Conservation (phyloP, 2,329 filamentous ascomycete species). For the Fusarium pseudonygamai region DNA sequence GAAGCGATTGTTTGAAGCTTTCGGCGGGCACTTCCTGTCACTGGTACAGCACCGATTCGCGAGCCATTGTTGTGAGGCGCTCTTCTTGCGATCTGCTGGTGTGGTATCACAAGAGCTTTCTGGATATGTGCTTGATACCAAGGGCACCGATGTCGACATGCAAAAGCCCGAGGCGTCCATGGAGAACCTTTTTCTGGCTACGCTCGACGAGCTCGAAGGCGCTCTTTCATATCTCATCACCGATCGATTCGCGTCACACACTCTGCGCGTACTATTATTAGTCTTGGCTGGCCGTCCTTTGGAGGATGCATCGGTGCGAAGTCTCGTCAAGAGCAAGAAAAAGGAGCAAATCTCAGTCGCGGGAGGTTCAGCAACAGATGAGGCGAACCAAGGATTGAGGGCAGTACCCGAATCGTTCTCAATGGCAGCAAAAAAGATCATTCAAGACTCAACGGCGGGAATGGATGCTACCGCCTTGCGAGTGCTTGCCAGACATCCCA, state of each 20-base stretch:
- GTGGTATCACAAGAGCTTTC: constrained; percentile 78
- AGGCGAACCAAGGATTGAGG: constrained; percentile 55
- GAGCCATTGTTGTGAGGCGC: constrained; percentile 94
- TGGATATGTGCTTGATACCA: constrained; percentile 55
- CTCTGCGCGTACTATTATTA: constrained; percentile 84
- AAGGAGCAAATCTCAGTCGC: constrained; percentile 83
- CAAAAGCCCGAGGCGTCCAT: constrained; percentile 69
- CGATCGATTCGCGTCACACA: constrained; percentile 89
- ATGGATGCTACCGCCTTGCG: constrained; percentile 84
- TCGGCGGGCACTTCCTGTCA: constrained; percentile 86
- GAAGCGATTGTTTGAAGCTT: constrained; percentile 86
- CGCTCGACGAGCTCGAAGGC: constrained; percentile 87
- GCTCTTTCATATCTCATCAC: constrained; percentile 86
- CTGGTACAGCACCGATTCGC: constrained; percentile 96
- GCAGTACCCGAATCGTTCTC: constrained; percentile 83
- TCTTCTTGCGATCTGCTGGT: constrained; percentile 86
- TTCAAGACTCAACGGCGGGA: constrained; percentile 76
- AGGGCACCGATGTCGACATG: constrained; percentile 55
- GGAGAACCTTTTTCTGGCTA: constrained; percentile 85
- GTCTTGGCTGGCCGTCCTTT: constrained; percentile 86
- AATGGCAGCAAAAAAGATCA: constrained; percentile 81
- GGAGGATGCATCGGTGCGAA: constrained; percentile 73
- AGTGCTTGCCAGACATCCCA: constrained; percentile 85
- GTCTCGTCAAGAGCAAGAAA: constrained; percentile 87
- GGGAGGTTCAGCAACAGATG: constrained; percentile 61